Base-by-base conservation (phyloP, 2,329 filamentous ascomycete species). In the Botrytis deweyae region DNA sequence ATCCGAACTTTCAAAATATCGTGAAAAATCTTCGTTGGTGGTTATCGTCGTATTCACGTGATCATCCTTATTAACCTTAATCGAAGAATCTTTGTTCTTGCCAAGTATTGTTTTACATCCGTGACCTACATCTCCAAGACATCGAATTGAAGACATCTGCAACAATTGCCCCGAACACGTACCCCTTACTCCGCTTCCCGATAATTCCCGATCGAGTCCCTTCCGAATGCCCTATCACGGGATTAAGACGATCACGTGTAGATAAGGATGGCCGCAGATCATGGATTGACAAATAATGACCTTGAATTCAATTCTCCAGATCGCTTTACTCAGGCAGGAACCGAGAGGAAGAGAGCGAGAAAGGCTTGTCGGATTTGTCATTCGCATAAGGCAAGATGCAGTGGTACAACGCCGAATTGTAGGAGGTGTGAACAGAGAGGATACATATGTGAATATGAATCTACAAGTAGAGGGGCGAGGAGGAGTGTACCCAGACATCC, bases 401-500 rank as follows among this genome's bases (percentile, higher is more conserved):
- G 38, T 66, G 70, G 70, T 9, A 68, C 70, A 6, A 68, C 36
- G 16, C 70, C 70, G 4, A 68, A 68, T 72, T 72, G 70, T 59
- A 68, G 63, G 52, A 68, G 70, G 29, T 68, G 70, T 59, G 70
- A 68, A 67, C 70, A 72, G 70, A 61, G 63, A 29, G 70, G 63
- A 29, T 72, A 72, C 42, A 46, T 61, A 46, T 72, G 70, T 40
- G 70, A 72, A 61, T 72, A 72, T 46, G 70, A 72, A 72, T 72
- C 70, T 38, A 61, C 49, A 8, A 46, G 62, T 20, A 58, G 63
- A 46, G 70, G 70, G 33, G 40, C n/a, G 25, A 72, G 70, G 52
- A 68, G 70, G 42, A 68, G 62, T 38, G 63, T 68, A 3, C 63
- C 70, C 6, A 72, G 70, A 61, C 70, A 72, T 29, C 44, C 58